A percentile compares a stretch with the other conserved stretches of the same genome.
phyloP scores from a whole-genome alignment of 139 green algal species.

The Penium margaritaceum region DNA sequence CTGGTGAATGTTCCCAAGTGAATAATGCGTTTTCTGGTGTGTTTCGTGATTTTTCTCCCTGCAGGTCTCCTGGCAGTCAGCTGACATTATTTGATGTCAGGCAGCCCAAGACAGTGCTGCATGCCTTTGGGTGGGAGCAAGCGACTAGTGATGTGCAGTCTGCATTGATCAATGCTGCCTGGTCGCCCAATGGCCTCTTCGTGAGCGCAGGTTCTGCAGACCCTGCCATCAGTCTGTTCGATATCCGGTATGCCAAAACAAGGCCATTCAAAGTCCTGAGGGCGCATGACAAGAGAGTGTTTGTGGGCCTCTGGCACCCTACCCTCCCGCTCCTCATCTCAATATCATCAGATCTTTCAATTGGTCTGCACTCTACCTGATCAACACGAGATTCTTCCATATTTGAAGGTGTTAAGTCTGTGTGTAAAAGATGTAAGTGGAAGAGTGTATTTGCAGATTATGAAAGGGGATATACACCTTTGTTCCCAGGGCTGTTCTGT shows the following conservation, averaged over 20 bases:
- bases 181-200: constrained; percentile 33
- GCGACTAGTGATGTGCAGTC: constrained; percentile 21
- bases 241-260: constrained; percentile 18
- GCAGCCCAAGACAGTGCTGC: constrained; percentile 12
- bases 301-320: constrained; percentile 18
- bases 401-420: too few species aligned
- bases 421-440: too few species aligned
- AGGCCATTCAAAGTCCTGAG: background rate
- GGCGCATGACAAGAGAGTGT: constrained; percentile 17
- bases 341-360: constrained; percentile 34
- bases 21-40: too few species aligned
- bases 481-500: too few species aligned
- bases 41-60: too few species aligned
- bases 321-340: constrained; percentile 27
- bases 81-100: constrained; percentile 23
- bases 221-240: constrained; percentile 23
- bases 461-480: too few species aligned
- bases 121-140: constrained; percentile 34
- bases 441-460: too few species aligned
- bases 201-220: constrained; percentile 16
- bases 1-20: too few species aligned
- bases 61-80: constrained; percentile 21
- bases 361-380: constrained; percentile 33
- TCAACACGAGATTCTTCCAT: too few species aligned
- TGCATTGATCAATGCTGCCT: constrained; percentile 25